Base-by-base conservation (phyloP, 2,329 filamentous ascomycete genomes). In the Coniochaeta ligniaria region DNA sequence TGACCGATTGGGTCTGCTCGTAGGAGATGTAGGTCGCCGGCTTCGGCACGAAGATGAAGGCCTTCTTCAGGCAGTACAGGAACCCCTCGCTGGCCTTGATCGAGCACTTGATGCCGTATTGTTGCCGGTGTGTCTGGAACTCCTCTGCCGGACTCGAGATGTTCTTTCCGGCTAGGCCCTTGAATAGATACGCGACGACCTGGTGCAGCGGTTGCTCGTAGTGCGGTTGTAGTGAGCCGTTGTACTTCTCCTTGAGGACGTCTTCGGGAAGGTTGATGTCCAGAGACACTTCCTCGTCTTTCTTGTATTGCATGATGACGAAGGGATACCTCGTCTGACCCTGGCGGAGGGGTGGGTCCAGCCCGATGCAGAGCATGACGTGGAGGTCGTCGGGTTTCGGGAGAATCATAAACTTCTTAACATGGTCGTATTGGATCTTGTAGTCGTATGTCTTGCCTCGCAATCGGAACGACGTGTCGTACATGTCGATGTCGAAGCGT, bases 381-480 rank as follows among this genome's bases (percentile, higher is more conserved):
- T 99, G 95, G 68, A 95, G 86, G 67, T 99, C 95, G 73, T 99
- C 95, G n/a, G 95, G 95, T 78, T 99, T 99, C 56, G 95, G 95
- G 6, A 99, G 86, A 33, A 98, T 85, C 87, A 99, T 97, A 73
- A 98, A 98, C 75, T 98, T 98, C 82, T 99, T 99, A 78, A 98
- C 92, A 57, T 89, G 87, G 61, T 97, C 91, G 76, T 97, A 99
- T 74, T 97, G 92, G 66, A 99, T 98, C 84, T 99, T 99, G 86
- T 99, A 99, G 79, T 99, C 96, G 80, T 99, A 99, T 26, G 95
- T 99, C 79, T 99, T 99, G 70, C 95, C 95, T 66, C 95, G 94
- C 63, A 99, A 84, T 64, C 95, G 90, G 83, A 99, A 98, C 2
- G 95, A 98, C 17, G 87, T 89, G 75, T 98, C 95, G 83, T 99